Evolutionary conservation across 1,284 basidiomycete species (phyloP), one percentile per base, ranked within the genome.

Genomic region (Volvariella volvacea): DNA sequence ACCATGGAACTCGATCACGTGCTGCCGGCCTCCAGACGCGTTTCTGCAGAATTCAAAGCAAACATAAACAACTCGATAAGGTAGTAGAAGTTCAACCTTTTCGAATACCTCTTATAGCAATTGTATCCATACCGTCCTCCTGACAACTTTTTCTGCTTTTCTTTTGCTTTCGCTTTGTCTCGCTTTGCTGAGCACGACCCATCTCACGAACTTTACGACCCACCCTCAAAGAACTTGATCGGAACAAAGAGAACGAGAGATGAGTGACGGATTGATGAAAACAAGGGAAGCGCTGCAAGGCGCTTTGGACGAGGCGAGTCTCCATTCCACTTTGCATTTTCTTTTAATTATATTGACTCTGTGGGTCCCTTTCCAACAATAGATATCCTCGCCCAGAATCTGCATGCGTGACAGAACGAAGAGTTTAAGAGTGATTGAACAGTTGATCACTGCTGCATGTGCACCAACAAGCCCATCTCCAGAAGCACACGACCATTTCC

Each of bases 291-390:
- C 63, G 34, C 59, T 86, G n/a, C 74, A 80, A 55, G 71, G 77
- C 48, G 70, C 78, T 31, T 64, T 88, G 37, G 84, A 88, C 56
- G 76, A 80, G 50, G 84, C 85, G 60, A 52, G 74, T 62, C 28
- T 36, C 12, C 25, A 12, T 12, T 28, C 25, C 25, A 28, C 12
- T 28, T 28, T 28, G 12, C 12, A 28, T 12, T 28, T 28, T 12
- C 12, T 28, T 28, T 6, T 28, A 6, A 6, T 28, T 28, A 12
- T 6, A 28, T 28, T 28, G 25, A 28, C 28, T 25, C 38, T 31
- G 43, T 39, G 20, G 25, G 25, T 30, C 21, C 14, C 32, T 33
- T 37, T 38, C 6, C 12, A 6, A 6, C 25, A 28, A 28, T 28
- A 28, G 25, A 28, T 28, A 28, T 28, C 25, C 6, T 28, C 25